phyloP scores from a whole-genome alignment of 192 early-diverging fungal genomes.

The Coemansia sp. region DNA sequence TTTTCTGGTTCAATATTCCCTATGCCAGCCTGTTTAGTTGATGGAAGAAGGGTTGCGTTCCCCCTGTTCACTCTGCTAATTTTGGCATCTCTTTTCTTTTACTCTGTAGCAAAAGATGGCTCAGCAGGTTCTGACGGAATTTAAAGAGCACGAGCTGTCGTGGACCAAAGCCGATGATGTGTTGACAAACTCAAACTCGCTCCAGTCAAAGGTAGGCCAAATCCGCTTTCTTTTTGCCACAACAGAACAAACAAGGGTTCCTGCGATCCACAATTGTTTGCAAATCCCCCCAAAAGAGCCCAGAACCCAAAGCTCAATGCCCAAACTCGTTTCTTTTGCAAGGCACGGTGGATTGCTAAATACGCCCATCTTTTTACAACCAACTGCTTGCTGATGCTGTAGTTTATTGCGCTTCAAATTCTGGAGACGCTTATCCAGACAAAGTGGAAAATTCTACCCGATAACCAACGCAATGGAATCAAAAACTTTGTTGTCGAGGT shows the following conservation, averaged over 20 bases:
- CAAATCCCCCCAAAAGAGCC: neutral
- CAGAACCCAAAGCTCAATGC: too few relatives aligned
- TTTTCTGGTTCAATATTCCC: neutral
- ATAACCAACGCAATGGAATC: slow-evolving; percentile 79
- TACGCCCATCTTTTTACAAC: neutral
- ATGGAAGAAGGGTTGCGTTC: too few relatives aligned
- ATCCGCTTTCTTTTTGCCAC: neutral
- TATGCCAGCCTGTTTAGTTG: neutral
- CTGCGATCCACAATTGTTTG: neutral
- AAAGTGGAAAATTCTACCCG: slow-evolving; percentile 93
- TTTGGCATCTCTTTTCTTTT: slow-evolving; percentile 7
- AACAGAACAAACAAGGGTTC: neutral
- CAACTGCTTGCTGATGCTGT: slow-evolving; percentile 1
- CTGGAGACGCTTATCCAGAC: slow-evolving; percentile 95
- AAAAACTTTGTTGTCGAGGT: slow-evolving; percentile 92
- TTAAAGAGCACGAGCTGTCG: slow-evolving; percentile 92
- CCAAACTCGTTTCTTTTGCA: neutral
- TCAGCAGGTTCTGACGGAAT: slow-evolving; percentile 84
- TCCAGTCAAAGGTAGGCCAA: slow-evolving; percentile 80
- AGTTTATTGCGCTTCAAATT: slow-evolving; percentile 93
- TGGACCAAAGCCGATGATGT: slow-evolving; percentile 96
- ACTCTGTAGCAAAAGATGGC: slow-evolving; percentile 78
- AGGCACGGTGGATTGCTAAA: neutral
- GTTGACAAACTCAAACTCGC: slow-evolving; percentile 73
- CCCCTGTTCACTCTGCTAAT: too few relatives aligned